These are phyloP conservation scores for Pestalotiopsis sp. DNA, from an alignment of 2,329 filamentous ascomycete genomes.

Conservation along the genomic window DNA sequence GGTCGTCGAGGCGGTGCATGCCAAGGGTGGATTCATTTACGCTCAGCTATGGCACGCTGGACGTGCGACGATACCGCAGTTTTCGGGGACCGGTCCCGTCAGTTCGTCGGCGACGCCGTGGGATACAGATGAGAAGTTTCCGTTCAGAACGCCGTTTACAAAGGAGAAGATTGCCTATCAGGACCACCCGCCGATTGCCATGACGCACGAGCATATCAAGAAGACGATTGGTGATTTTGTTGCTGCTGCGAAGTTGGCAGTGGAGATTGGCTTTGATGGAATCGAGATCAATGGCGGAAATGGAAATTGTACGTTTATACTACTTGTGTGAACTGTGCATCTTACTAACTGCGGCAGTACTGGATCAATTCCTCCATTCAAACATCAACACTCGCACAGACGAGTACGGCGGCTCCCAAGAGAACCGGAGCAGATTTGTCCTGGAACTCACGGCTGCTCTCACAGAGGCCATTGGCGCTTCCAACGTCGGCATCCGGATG, in stretches of 20 bases:
- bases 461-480: constrained; percentile 28
- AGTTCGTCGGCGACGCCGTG: constrained; percentile 18
- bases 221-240: constrained; percentile 28
- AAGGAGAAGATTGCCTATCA: constrained; percentile 19
- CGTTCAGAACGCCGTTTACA: constrained; percentile 20
- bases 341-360: background rate
- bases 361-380: constrained; percentile 24
- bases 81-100: constrained; percentile 18
- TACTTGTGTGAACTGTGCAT: background rate
- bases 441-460: constrained; percentile 34
- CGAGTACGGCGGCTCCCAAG: constrained; percentile 32
- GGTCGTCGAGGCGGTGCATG: constrained; percentile 61
- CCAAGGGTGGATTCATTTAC: constrained; percentile 60
- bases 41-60: constrained; percentile 65
- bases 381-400: constrained; percentile 32
- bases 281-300: constrained; percentile 38
- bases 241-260: constrained; percentile 23
- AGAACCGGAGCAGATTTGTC: constrained; percentile 33
- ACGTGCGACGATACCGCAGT: constrained; percentile 35
- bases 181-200: constrained; percentile 39
- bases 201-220: constrained; percentile 35
- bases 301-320: constrained; percentile 17
- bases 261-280: constrained; percentile 52
- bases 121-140: constrained; percentile 24
- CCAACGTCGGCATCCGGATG: constrained; percentile 28